Evolutionary conservation across 805 yeast genomes (phyloP), one percentile per base, ranked within the genome.

Genomic region (Wickerhamomyces strasburgensis): DNA sequence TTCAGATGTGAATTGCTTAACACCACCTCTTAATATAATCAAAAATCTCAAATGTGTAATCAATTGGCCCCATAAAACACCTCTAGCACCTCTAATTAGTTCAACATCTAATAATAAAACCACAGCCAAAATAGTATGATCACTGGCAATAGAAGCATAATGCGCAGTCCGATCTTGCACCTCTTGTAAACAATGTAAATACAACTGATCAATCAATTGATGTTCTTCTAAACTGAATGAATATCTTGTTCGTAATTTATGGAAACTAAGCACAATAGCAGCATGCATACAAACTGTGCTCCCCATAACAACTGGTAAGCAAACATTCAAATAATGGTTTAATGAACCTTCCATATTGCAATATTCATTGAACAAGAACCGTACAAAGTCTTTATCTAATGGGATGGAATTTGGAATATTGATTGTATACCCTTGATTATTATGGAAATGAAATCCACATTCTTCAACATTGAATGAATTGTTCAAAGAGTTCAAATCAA

Each of bases 1-100:
- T 16, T 37, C 29, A 5, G 40, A 21, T 1, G 38, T 13, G 9
- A 45, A 26, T 23, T 38, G 39, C 13, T 34, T 30, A 11, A 32
- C 30, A 14, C 49, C 49, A 14, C 49, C 49, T 34, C 46, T 42
- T 28, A 39, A 45, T 23, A 31, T 35, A 26, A 38, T 39, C 26
- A 38, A 29, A 14, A 31, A 35, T 32, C 40, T 39, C 3, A 39
- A 19, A 8, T 42, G 28, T 2, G 15, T 34, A 6, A 37, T 21
- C 14, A 45, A 27, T 24, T 45, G 35, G 3, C 25, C 14, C 41
- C 44, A 45, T 8, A 39, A 17, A 5, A 25, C 10, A 9, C 44
- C 39, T 29, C 39, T 32, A 5, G 36, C 14, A 4, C 49, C 49
- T 14, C 26, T 33, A 2, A 39, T 4, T n/a, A 31, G 11, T 27